Evolutionary conservation across 768 basidiomycete genomes (phyloP).

Genomic region (Boletus vinaceobasis): DNA sequence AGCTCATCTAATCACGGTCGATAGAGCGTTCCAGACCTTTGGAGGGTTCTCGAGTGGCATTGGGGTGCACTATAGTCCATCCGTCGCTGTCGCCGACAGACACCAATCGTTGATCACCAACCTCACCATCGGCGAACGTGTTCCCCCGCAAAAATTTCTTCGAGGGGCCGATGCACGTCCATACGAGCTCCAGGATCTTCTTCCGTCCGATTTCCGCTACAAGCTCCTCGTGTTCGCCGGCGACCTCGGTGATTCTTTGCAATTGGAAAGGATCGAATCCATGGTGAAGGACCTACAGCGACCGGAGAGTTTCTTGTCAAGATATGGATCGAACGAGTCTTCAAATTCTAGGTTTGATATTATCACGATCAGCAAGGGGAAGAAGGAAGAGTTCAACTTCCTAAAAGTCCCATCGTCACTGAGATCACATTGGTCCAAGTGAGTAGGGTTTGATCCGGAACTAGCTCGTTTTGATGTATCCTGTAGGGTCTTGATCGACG

Average conservation of each 20-base stretch:
- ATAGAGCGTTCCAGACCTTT: constrained; percentile 43
- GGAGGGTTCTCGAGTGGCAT: constrained; percentile 47
- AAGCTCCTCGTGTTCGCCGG: constrained; percentile 48
- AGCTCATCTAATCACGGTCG: neutral
- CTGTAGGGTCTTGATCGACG: constrained; percentile 60
- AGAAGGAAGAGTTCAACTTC: constrained; percentile 34
- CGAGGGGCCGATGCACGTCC: constrained; percentile 45
- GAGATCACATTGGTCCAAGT: constrained; percentile 44
- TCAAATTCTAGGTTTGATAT: constrained; percentile 32
- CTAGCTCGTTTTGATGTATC: neutral
- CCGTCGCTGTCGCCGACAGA: constrained; percentile 32
- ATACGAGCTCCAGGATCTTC: constrained; percentile 48
- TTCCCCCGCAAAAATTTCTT: constrained; percentile 46
- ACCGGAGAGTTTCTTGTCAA: constrained; percentile 26
- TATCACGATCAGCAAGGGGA: constrained; percentile 25
- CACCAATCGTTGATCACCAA: constrained; percentile 38
- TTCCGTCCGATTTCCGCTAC: constrained; percentile 47
- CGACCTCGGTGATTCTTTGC: constrained; percentile 22
- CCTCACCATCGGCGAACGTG: constrained; percentile 48
- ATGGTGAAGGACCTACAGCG: constrained; percentile 29
- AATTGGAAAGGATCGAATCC: constrained; percentile 22
- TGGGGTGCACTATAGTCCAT: constrained; percentile 48
- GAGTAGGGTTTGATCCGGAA: constrained; percentile 4
- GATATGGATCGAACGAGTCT: constrained; percentile 17
- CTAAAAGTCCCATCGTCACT: constrained; percentile 32